Evolutionary conservation across 192 early-diverging fungal genomes (phyloP).

Genomic region (Podochytrium sp.): DNA sequence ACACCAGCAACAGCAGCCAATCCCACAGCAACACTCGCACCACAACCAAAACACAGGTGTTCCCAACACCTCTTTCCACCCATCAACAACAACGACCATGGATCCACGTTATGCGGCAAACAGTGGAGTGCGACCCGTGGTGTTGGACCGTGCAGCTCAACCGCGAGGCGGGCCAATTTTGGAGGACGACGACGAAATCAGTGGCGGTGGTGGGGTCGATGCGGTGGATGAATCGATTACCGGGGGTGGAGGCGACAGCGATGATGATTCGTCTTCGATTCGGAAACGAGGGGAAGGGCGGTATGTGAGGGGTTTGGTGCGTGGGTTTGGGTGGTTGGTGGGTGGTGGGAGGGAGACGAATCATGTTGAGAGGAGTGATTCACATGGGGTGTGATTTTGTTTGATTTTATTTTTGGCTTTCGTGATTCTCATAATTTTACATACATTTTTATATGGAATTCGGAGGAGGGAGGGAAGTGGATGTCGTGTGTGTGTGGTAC

Average conservation of each 20-base stretch:
- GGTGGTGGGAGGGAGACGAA: not conserved
- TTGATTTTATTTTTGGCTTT: too few relatives aligned
- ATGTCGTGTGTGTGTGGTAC: too few relatives aligned
- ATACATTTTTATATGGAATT: too few relatives aligned
- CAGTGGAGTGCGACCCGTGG: too few relatives aligned
- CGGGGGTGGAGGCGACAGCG: not conserved
- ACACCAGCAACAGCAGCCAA: slow-evolving; percentile 7
- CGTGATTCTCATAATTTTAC: too few relatives aligned
- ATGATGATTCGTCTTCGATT: not conserved
- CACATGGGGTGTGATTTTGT: slow-evolving; percentile 18
- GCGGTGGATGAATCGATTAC: not conserved
- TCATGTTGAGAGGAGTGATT: slow-evolving; percentile 24
- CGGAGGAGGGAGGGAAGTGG: too few relatives aligned
- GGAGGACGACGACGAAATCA: not conserved
- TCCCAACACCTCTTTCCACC: not conserved
- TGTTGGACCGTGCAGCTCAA: not conserved
- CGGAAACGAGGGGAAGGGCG: slow-evolving; percentile 19
- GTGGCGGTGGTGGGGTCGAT: not conserved
- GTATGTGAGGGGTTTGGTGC: slow-evolving; percentile 28
- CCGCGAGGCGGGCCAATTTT: not conserved
- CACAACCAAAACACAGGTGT: not conserved
- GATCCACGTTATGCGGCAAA: too few relatives aligned
- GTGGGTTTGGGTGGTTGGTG: slow-evolving; percentile 31
- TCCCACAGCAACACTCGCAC: slow-evolving; percentile 1
- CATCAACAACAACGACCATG: too few relatives aligned